Evolutionary conservation across 2,329 filamentous ascomycete genomes (phyloP).

Genomic region (Colletotrichum sublineola): DNA sequence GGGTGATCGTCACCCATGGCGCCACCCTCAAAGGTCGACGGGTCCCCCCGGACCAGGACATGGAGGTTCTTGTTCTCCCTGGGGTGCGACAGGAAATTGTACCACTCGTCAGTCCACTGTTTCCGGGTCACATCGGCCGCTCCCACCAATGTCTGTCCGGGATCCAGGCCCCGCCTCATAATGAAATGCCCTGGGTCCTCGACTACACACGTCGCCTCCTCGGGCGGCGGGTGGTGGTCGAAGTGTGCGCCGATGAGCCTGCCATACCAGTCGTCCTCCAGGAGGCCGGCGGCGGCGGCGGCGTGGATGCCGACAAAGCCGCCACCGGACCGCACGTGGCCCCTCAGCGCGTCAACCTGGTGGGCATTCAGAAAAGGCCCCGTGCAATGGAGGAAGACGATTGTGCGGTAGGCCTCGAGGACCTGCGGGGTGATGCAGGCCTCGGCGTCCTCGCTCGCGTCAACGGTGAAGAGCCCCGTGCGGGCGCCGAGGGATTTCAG

Average conservation of each 20-base stretch:
- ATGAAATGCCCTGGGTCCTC: constrained; percentile 50
- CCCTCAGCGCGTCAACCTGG: constrained; percentile 52
- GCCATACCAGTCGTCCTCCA: constrained; percentile 53
- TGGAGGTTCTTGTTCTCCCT: constrained; percentile 46
- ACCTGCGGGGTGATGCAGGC: constrained; percentile 48
- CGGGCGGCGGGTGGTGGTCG: constrained; percentile 54
- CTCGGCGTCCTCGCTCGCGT: constrained; percentile 54
- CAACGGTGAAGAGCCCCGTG: constrained; percentile 48
- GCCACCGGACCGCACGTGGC: constrained; percentile 52
- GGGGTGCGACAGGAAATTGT: constrained; percentile 55
- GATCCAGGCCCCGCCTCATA: constrained; percentile 39
- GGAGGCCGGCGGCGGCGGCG: constrained; percentile 52
- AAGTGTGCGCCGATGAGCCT: constrained; percentile 56
- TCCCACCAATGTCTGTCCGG: constrained; percentile 29
- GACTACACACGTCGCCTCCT: constrained; percentile 50
- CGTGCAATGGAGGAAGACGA: constrained; percentile 56
- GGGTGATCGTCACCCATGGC: constrained; percentile 54
- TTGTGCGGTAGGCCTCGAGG: constrained; percentile 51
- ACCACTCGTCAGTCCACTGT: constrained; percentile 58
- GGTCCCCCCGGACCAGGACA: constrained; percentile 54
- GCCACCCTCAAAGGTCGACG: constrained; percentile 53
- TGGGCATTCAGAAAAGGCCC: constrained; percentile 51
- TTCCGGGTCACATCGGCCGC: background rate
- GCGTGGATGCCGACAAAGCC: constrained; percentile 58
- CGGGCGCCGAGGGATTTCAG: constrained; percentile 49